Evolutionary conservation across 345 rosid genomes (phyloP), one percentile per base, ranked within the genome.

Genomic region (Microthlaspi erraticum): DNA sequence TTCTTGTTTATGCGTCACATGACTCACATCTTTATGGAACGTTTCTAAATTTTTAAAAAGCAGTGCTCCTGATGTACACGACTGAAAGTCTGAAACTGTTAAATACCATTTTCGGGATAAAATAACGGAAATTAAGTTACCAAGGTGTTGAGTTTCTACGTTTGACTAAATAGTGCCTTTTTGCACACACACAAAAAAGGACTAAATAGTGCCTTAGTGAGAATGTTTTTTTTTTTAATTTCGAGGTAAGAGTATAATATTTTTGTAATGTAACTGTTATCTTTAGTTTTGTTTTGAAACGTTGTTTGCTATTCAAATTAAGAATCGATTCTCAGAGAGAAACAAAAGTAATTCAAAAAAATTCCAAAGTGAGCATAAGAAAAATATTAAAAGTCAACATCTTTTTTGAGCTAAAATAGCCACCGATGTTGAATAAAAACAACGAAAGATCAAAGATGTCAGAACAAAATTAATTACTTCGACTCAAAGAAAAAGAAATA

Each of bases 371-470:
- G 10, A 38, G 63, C 11, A 58, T 10, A 55, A 36, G 8, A 12
- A 37, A 38, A 7, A 8, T 7, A 18, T 2, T 2, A 18, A 20
- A 42, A 59, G 48, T 39, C 46, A 59, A 13, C 32, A 18, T 36
- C 11, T 37, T 5, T 18, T 37, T 58, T 38, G 48, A 41, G 23
- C 38, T 43, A n/a, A 44, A 43, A 34, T 62, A 45, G 67, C 67
- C 54, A 62, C 38, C 67, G 16, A 17, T 45, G 26, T 62, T 62
- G 67, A 62, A 62, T 62, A 41, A 32, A 36, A 58, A 19, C 63
- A 58, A 13, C 46, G 45, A 19, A 20, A 9, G 14, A 57, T 18
- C 32, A 19, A 20, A 9, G 14, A 57, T 18, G 45, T 11, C 29
- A 36, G 5, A 5, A 5, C 9, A 9, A 33, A 55, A 32, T 31